Evolutionary conservation across 805 yeast species (phyloP), one percentile per base, ranked within the genome.

Genomic region (Saccharomycopsis sp.): DNA sequence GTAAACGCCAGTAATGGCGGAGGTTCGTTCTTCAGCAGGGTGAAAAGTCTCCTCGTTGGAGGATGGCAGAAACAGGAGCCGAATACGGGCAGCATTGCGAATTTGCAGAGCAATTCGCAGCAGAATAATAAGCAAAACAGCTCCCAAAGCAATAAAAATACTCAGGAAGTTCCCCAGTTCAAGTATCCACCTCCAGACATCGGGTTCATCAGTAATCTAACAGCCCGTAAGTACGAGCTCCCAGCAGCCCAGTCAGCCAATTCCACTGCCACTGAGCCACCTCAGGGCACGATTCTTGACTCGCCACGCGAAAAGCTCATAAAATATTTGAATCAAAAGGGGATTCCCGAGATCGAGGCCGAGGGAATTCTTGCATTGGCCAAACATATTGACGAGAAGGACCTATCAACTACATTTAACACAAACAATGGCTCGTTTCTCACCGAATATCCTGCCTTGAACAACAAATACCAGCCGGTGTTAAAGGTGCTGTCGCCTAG

Each of bases 321-420:
- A 9, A 50, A 44, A 12, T 58, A 55, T 35, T 34, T 61, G 29
- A 34, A 58, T 22, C 55, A 54, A 5, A 61, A 61, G 49, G 63
- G 63, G 2, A 53, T 61, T 34, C 52, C 61, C 2, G 59, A 61
- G 22, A 47, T 58, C 2, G 63, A 61, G 35, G 61, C 63, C 2
- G 63, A 58, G 41, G 63, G 63, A n/a, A 56, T 61, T 20, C 24
- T 61, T 17, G 54, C 61, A 24, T 38, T 61, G n/a, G 63, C 63
- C 2, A 61, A 61, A 49, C 61, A 58, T 8, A 56, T 59, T n/a
- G 61, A 56, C n/a, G 55, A 57, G 2, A 25, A 44, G 19, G 42
- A 23, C 35, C 20, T 44, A 7, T 19, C 22, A 12, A 44, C 49
- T 7, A 44, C 49, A 12, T 44, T 44, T 8, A 44, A 44, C 22